Evolutionary conservation across 805 yeast genomes (phyloP).

Genomic region (Metschnikowia continentalis): DNA sequence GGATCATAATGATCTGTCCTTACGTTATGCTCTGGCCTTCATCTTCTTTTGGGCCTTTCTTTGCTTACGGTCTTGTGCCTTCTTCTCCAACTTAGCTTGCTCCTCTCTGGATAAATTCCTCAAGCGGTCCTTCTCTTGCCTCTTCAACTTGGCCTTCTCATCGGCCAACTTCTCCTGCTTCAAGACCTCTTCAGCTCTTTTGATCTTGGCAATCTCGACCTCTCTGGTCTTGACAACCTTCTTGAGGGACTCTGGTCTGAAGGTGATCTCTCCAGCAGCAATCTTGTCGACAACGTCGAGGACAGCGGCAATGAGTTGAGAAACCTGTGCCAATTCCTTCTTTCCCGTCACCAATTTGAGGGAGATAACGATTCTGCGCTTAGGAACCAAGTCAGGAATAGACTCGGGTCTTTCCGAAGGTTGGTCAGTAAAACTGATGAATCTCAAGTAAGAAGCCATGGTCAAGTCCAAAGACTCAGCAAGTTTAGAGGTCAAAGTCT

Average conservation of each 20-base stretch:
- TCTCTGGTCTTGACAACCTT: slow-evolving; percentile 78
- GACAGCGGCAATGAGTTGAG: slow-evolving; percentile 49
- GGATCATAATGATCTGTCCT: not conserved
- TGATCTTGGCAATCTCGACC: slow-evolving; percentile 63
- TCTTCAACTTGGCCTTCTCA: slow-evolving; percentile 66
- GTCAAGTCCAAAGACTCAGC: slow-evolving; percentile 37
- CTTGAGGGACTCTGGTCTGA: slow-evolving; percentile 71
- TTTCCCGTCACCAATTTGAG: slow-evolving; percentile 47
- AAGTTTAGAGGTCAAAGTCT: slow-evolving; percentile 49
- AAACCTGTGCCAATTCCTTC: slow-evolving; percentile 47
- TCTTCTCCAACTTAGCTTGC: slow-evolving; percentile 72
- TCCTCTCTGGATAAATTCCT: slow-evolving; percentile 66
- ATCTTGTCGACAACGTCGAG: slow-evolving; percentile 58
- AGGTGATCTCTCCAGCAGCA: slow-evolving; percentile 45
- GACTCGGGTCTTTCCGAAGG: slow-evolving; percentile 65
- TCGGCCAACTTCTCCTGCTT: slow-evolving; percentile 66
- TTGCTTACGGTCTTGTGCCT: slow-evolving; percentile 76
- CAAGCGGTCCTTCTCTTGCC: slow-evolving; percentile 55
- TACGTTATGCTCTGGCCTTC: slow-evolving; percentile 35
- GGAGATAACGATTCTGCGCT: slow-evolving; percentile 53
- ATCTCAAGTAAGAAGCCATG: slow-evolving; percentile 52
- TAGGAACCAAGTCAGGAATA: slow-evolving; percentile 51
- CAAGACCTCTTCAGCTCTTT: slow-evolving; percentile 60
- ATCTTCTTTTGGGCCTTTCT: slow-evolving; percentile 68
- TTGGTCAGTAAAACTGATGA: slow-evolving; percentile 79